Conservation (phyloP, 805 yeast genomes). For the Hyphopichia homilentoma region DNA sequence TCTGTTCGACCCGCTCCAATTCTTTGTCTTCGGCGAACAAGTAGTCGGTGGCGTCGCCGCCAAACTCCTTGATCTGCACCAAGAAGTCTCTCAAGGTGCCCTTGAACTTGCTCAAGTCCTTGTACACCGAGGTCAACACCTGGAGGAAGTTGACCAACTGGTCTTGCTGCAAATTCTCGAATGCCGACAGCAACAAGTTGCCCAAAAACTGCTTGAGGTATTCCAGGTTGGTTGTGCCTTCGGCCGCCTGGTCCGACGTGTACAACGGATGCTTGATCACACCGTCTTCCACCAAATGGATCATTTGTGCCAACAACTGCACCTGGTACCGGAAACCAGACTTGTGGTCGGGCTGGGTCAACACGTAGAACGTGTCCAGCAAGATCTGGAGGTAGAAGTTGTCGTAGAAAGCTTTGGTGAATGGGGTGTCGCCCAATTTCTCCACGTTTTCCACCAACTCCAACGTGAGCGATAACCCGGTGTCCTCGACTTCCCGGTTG, state of each 20-base stretch:
- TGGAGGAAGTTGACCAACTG: conserved; percentile 80
- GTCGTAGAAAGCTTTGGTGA: conserved; percentile 82
- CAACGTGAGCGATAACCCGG: conserved; percentile 78
- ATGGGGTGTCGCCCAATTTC: conserved; percentile 62
- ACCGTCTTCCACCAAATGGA: conserved; percentile 75
- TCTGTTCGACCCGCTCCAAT: conserved; percentile 65
- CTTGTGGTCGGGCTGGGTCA: conserved; percentile 96
- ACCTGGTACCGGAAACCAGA: conserved; percentile 92
- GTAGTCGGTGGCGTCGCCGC: conserved; percentile 94
- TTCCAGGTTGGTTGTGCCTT: conserved; percentile 76
- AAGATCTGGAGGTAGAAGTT: conserved; percentile 85
- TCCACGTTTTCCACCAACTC: conserved; percentile 86
- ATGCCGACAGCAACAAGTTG: conserved; percentile 79
- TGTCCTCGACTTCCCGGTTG: conserved; percentile 92
- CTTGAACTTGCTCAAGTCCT: conserved; percentile 71
- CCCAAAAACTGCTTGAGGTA: conserved; percentile 80
- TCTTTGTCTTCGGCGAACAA: conserved; percentile 92
- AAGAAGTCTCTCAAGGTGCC: conserved; percentile 90
- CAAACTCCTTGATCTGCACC: conserved; percentile 92
- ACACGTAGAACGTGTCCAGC: conserved; percentile 86
- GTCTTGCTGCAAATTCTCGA: conserved; percentile 81
- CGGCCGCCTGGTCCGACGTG: conserved; percentile 74
- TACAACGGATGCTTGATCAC: conserved; percentile 77
- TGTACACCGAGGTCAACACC: conserved; percentile 71
- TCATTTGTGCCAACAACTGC: conserved; percentile 75